These are phyloP conservation scores for Penicillium sp. DNA, from an alignment of 2,329 filamentous ascomycete genomes.

Conservation along the genomic window DNA sequence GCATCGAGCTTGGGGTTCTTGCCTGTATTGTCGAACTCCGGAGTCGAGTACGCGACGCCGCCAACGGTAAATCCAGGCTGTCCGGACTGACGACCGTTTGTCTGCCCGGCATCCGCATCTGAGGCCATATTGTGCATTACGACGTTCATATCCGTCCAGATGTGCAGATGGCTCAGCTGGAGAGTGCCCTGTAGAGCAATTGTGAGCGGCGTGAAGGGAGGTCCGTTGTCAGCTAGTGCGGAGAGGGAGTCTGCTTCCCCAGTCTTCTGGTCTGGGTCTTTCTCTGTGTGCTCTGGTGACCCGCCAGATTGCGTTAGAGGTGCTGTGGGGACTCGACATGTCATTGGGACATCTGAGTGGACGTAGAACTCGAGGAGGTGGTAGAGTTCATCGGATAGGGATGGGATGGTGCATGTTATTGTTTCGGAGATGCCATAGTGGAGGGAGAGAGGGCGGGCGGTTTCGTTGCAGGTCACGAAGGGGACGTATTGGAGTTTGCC, in stretches of 20 bases:
- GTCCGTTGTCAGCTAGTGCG: slow-evolving; percentile 28
- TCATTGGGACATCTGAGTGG: slow-evolving; percentile 88
- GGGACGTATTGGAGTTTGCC: slow-evolving; percentile 89
- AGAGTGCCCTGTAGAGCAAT: slow-evolving; percentile 86
- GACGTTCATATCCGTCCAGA: slow-evolving; percentile 85
- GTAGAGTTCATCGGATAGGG: slow-evolving; percentile 52
- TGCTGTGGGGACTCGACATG: slow-evolving; percentile 81
- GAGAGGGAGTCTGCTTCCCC: slow-evolving; percentile 49
- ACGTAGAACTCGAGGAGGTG: slow-evolving; percentile 79
- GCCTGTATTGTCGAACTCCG: slow-evolving; percentile 57
- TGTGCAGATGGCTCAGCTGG: slow-evolving; percentile 83
- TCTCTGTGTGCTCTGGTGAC: slow-evolving; percentile 26
- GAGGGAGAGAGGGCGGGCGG: slow-evolving; percentile 73
- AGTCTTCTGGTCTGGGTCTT: slow-evolving; percentile 39
- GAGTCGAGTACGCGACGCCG: slow-evolving; percentile 80
- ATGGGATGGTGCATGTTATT: slow-evolving; percentile 51
- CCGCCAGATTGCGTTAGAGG: slow-evolving; percentile 49
- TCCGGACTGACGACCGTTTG: slow-evolving; percentile 45
- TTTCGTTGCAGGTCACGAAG: slow-evolving; percentile 88
- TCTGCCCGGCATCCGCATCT: slow-evolving; percentile 33
- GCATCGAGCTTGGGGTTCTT: slow-evolving; percentile 17
- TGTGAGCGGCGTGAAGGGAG: slow-evolving; percentile 66
- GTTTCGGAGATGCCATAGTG: slow-evolving; percentile 72
- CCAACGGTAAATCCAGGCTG: slow-evolving; percentile 76
- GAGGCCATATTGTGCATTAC: slow-evolving; percentile 61